These are phyloP conservation scores for Allantophomopsis cytisporea DNA, from an alignment of 2,329 filamentous ascomycete species.

Conservation along the genomic window DNA sequence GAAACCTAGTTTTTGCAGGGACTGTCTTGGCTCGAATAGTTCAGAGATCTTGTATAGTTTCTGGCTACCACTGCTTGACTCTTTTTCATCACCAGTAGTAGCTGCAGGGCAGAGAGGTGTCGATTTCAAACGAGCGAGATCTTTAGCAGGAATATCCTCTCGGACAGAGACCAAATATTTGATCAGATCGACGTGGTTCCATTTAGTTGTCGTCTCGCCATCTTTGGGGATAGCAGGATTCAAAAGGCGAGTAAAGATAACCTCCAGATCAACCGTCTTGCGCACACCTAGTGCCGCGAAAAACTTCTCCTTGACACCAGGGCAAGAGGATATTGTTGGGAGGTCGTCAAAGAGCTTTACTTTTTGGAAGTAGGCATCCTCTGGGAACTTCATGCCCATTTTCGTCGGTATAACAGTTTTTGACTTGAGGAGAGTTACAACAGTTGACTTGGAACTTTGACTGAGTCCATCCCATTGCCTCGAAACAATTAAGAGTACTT, in stretches of 20 bases:
- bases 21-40: conserved; percentile 66
- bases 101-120: conserved; percentile 78
- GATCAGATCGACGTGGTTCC: conserved; percentile 90
- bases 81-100: conserved; percentile 37
- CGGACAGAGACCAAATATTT: conserved; percentile 86
- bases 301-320: conserved; percentile 83
- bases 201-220: conserved; percentile 38
- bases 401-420: conserved; percentile 81
- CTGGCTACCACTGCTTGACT: conserved; percentile 34
- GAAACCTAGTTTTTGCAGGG: conserved; percentile 54
- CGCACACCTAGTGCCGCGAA: conserved; percentile 72
- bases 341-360: conserved; percentile 93
- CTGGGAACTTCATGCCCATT: conserved; percentile 72
- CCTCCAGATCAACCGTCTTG: conserved; percentile 88
- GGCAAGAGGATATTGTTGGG: conserved; percentile 63
- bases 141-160: conserved; percentile 72
- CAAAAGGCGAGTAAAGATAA: conserved; percentile 81
- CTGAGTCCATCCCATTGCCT: conserved; percentile 83
- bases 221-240: conserved; percentile 37
- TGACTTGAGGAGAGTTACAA: conserved; percentile 50
- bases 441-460: conserved; percentile 46
- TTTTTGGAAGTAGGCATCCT: conserved; percentile 82
- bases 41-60: conserved; percentile 61
- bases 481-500: conserved; percentile 67
- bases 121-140: conserved; percentile 64